These are phyloP conservation scores for Silene latifolia DNA, from an alignment of 148 eudicot genomes.

Conservation along the genomic window DNA sequence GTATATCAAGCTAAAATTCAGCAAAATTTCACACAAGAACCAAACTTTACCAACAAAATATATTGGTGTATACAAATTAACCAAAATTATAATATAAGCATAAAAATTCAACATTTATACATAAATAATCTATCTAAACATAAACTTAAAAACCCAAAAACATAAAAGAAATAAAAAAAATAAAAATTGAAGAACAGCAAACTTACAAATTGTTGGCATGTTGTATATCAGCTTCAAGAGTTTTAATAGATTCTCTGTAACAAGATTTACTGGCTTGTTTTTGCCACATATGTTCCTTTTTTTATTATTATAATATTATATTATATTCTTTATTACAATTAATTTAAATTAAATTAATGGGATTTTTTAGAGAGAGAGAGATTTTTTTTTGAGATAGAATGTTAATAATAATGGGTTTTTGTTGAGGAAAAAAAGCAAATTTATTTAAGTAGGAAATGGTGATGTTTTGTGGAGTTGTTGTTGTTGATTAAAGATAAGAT, in stretches of 20 bases:
- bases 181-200: neutral
- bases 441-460: neutral
- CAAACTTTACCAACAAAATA: neutral
- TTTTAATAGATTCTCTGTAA: conserved; percentile 65
- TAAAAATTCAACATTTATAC: neutral
- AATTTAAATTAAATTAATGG: neutral
- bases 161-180: neutral
- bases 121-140: neutral
- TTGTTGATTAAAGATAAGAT: conserved; percentile 16
- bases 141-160: neutral
- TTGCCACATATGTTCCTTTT: conserved; percentile 50
- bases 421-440: neutral
- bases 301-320: neutral
- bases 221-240: conserved; percentile 87
- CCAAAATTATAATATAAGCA: neutral
- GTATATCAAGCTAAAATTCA: neutral
- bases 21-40: neutral
- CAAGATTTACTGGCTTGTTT: conserved; percentile 46
- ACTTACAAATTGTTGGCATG: conserved; percentile 85
- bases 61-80: neutral
- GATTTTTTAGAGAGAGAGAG: neutral
- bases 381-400: conserved; percentile 18
- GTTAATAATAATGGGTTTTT: conserved; percentile 7
- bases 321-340: neutral
- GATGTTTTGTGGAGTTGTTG: conserved; percentile 16